Base-by-base conservation (phyloP, 345 rosid species). In the Arabis alpina region DNA sequence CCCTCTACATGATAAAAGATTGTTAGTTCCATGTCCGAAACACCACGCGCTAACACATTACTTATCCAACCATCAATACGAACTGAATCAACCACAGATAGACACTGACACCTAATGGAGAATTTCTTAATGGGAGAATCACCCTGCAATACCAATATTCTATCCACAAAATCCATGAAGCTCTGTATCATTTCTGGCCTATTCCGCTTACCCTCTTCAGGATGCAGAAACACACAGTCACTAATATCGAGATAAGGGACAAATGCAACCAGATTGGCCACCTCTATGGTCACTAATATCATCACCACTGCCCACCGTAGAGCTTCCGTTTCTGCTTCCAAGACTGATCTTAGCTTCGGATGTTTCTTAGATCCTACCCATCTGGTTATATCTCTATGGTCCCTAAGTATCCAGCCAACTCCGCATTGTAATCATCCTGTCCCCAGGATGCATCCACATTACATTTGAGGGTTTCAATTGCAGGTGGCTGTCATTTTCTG, bases 11-110 rank as follows among this genome's bases (percentile, higher is more conserved):
- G 4, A 3, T 44, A 1, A 10, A 1, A 37, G n/a, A 49, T 24
- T 16, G 36, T 3, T 28, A 28, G 32, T 48, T 15, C 32, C 4
- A 64, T 11, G 0, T 34, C 68, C 0, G 16, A 23, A 49, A 64
- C 69, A 37, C 69, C 69, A 36, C 69, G 57, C 2, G 4, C 4
- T n/a, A 64, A 3, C 1, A 24, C 57, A 50, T 64, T 64, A n/a
- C 69, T 4, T 50, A 64, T 64, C 69, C 69, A 64, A 50, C 8
- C 0, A 36, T 64, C 8, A 10, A 50, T 47, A 37, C 23, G 57
- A 13, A 0, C 2, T 36, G 69, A 10, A 37, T 37, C 36, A 64
- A 64, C 13, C 8, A 10, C 23, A 42, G 2, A 0, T 39, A 0
- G 0, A 64, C 25, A 64, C 15, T 5, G 32, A 28, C 32, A 28